Evolutionary conservation across 352 stramenopile genomes (phyloP).

Genomic region (Phytopythium cucurbitacearum): DNA sequence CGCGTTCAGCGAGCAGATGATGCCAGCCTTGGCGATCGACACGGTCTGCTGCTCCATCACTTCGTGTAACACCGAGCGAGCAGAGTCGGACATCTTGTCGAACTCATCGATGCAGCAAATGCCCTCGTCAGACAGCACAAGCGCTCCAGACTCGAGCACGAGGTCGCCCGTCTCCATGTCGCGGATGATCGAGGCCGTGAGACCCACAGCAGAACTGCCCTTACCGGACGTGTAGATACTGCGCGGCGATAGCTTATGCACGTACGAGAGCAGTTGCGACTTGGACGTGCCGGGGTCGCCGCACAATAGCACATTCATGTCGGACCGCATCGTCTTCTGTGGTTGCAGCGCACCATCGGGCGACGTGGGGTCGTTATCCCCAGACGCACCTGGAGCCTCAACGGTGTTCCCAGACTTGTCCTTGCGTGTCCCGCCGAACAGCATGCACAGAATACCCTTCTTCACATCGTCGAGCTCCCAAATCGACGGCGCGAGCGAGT

Average conservation of each 20-base stretch:
- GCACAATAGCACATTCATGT: slow-evolving; percentile 99
- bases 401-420: slow-evolving; percentile 47
- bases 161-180: slow-evolving; percentile 98
- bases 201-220: slow-evolving; percentile 95
- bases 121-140: slow-evolving; percentile 96
- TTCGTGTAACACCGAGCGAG: slow-evolving; percentile 97
- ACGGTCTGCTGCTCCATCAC: slow-evolving; percentile 99
- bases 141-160: slow-evolving; percentile 95
- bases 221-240: slow-evolving; percentile 99
- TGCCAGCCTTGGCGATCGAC: slow-evolving; percentile 97
- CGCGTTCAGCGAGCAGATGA: slow-evolving; percentile 98
- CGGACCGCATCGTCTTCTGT: slow-evolving; percentile 85
- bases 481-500: slow-evolving; percentile 81
- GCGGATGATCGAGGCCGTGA: slow-evolving; percentile 95
- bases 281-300: slow-evolving; percentile 98
- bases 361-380: slow-evolving; percentile 18
- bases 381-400: slow-evolving; percentile 7
- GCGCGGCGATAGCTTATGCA: slow-evolving; percentile 94
- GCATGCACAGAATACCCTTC: slow-evolving; percentile 97
- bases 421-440: slow-evolving; percentile 96
- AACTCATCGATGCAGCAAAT: slow-evolving; percentile 99
- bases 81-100: slow-evolving; percentile 99
- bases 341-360: slow-evolving; percentile 33
- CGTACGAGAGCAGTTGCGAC: slow-evolving; percentile 97
- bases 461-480: slow-evolving; percentile 99